Percentiles rank a stretch among this genome's conserved stretches.
These are phyloP conservation scores for Huntiella moniliformis DNA, from an alignment of 2,329 filamentous ascomycete species.

Conservation along the genomic window DNA sequence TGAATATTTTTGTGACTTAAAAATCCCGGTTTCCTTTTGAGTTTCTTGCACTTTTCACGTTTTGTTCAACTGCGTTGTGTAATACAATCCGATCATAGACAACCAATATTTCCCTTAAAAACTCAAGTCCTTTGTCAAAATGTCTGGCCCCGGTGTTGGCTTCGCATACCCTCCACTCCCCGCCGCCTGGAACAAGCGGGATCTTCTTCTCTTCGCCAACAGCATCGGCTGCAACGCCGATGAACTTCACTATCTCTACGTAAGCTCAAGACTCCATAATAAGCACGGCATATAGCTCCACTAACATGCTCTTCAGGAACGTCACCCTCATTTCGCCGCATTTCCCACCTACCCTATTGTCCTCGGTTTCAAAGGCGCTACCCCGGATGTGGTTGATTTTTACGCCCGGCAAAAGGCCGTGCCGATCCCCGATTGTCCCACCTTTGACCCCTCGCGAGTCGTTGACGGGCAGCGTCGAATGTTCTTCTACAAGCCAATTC, in stretches of 20 bases:
- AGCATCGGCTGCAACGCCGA: slow-evolving; percentile 72
- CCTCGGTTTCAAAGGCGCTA: slow-evolving; percentile 62
- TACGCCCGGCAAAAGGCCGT: slow-evolving; percentile 48
- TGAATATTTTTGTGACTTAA: no score
- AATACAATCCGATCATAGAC: neutral
- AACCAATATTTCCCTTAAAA: neutral
- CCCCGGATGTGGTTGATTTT: slow-evolving; percentile 67
- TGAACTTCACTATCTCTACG: slow-evolving; percentile 85
- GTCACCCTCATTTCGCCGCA: slow-evolving; percentile 67
- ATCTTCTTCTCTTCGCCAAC: slow-evolving; percentile 75
- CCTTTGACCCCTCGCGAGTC: slow-evolving; percentile 53
- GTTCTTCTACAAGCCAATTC: slow-evolving; percentile 57
- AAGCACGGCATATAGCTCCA: neutral
- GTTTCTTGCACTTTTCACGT: neutral
- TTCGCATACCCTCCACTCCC: slow-evolving; percentile 61
- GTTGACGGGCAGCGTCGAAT: slow-evolving; percentile 74
- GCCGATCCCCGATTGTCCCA: slow-evolving; percentile 57
- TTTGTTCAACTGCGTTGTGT: neutral
- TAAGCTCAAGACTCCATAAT: slow-evolving; percentile 23
- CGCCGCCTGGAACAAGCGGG: slow-evolving; percentile 74
- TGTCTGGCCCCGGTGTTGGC: slow-evolving; percentile 39
- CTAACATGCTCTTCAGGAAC: slow-evolving; percentile 37
- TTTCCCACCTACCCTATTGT: slow-evolving; percentile 81
- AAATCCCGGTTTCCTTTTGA: neutral
- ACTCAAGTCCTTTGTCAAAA: neutral